These are phyloP conservation scores for Gnaphalium uliginosum DNA, from an alignment of 129 eudicot species.

Conservation along the genomic window DNA sequence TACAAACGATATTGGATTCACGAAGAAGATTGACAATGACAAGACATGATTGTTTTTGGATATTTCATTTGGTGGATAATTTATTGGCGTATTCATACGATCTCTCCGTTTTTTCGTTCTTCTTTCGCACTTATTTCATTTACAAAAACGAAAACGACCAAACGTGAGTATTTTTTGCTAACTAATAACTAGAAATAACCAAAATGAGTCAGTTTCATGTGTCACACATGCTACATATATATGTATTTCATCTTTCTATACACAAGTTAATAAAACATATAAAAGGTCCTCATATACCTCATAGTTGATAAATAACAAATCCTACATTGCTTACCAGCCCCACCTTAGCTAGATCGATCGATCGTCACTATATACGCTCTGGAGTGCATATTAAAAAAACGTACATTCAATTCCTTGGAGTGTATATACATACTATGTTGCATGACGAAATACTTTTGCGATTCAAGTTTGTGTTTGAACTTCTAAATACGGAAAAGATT, in stretches of 20 bases:
- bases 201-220: constrained; percentile 3
- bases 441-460: too few relatives aligned
- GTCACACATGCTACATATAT: not conserved
- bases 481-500: too few relatives aligned
- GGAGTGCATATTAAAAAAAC: too few relatives aligned
- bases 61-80: not conserved
- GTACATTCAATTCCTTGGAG: too few relatives aligned
- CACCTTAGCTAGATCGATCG: too few relatives aligned
- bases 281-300: too few relatives aligned
- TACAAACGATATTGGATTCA: not conserved
- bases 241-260: not conserved
- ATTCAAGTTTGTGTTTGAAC: too few relatives aligned
- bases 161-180: not conserved
- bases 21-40: constrained; percentile 1
- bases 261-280: not conserved
- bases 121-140: not conserved
- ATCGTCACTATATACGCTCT: too few relatives aligned
- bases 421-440: too few relatives aligned
- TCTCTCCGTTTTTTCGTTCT: not conserved
- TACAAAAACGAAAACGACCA: not conserved
- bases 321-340: too few relatives aligned
- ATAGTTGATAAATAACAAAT: too few relatives aligned
- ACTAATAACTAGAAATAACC: not conserved
- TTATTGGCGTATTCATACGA: constrained; percentile 1
- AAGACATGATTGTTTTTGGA: constrained; percentile 6